Base-by-base conservation (phyloP, 352 stramenopile genomes). In the Phytophthora aleatoria region DNA sequence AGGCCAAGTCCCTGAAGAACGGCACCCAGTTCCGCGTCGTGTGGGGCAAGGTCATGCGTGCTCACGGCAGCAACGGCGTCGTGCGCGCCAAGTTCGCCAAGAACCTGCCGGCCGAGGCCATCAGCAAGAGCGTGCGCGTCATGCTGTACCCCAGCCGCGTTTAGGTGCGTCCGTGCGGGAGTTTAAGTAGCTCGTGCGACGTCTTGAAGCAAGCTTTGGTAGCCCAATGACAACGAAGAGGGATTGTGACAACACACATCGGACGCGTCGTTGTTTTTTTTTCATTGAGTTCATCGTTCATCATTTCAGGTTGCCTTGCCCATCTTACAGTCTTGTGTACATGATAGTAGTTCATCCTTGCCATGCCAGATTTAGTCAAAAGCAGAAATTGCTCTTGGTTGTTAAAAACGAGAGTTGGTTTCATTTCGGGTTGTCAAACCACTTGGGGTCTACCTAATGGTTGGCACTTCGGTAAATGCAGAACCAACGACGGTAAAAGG, bases 121-220 rank as follows among this genome's bases (percentile, higher is more conserved):
- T 99, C 74, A 98, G 97, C 77, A 91, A 90, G 74, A 94, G 87
- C 61, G 96, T 99, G 54, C 92, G 97, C 76, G 94, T 99, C 74
- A 99, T 99, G 97, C 95, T 99, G 59, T 99, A 99, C 89, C 98
- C 98, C 62, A 98, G 90, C 76, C 92, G 90, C 77, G 96, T 99
- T 69, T 99, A 99, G 74, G 57, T 56, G 36, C 58, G 41, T 64
- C 24, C 13, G 31, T 63, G 38, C 35, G 49, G 31, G 12, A 47
- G 31, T 68, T 71, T 50, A 24, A 56, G 58, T 52, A 61, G 43
- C 59, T 71, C 65, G 61, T 60, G 51, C 49, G 53, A 50, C 51
- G 61, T 70, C 41, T 20, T 57, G 50, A 61, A 56, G 55, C 69
- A 67, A 57, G 64, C 64, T 73, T 71, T 71, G 65, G 69, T 77